Evolutionary conservation across 1,284 basidiomycete genomes (phyloP).

Genomic region (Pyrrhoderma noxium): DNA sequence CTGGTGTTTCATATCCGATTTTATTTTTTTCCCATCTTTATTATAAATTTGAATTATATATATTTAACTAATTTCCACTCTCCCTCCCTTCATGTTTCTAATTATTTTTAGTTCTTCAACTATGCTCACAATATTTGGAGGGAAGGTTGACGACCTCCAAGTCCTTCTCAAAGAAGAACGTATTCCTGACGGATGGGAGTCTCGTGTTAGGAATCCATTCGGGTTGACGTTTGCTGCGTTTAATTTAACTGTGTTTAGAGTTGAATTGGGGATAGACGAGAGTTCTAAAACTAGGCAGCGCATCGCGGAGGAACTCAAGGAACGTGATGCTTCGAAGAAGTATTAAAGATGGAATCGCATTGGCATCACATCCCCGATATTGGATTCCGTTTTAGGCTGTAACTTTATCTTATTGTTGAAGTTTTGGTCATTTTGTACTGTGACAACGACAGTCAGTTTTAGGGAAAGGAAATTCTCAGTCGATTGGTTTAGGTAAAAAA

Average conservation of each 20-base stretch:
- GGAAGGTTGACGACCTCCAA: slow-evolving; percentile 47
- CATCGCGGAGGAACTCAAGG: background rate
- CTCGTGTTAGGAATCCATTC: slow-evolving; percentile 41
- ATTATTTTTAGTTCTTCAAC: slow-evolving; percentile 41
- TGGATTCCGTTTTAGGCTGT: too few relatives aligned
- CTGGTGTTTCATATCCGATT: background rate
- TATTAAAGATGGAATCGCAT: background rate
- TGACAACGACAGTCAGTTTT: too few relatives aligned
- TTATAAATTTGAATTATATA: background rate
- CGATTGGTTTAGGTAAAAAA: too few relatives aligned
- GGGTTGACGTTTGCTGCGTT: slow-evolving; percentile 56
- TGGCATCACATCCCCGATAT: too few relatives aligned
- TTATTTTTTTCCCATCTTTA: slow-evolving; percentile 19
- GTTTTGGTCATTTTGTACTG: too few relatives aligned
- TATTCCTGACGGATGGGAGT: slow-evolving; percentile 62
- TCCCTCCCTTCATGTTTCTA: background rate
- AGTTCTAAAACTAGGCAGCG: background rate
- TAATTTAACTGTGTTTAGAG: slow-evolving; percentile 45
- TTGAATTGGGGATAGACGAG: slow-evolving; percentile 39
- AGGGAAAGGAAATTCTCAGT: too few relatives aligned
- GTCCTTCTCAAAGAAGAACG: slow-evolving; percentile 55
- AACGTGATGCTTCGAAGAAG: background rate
- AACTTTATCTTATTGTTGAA: too few relatives aligned
- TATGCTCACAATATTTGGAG: slow-evolving; percentile 57
- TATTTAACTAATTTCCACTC: background rate